These are phyloP conservation scores for Coriolopsis trogii DNA, from an alignment of 1,284 basidiomycete species.

Conservation along the genomic window DNA sequence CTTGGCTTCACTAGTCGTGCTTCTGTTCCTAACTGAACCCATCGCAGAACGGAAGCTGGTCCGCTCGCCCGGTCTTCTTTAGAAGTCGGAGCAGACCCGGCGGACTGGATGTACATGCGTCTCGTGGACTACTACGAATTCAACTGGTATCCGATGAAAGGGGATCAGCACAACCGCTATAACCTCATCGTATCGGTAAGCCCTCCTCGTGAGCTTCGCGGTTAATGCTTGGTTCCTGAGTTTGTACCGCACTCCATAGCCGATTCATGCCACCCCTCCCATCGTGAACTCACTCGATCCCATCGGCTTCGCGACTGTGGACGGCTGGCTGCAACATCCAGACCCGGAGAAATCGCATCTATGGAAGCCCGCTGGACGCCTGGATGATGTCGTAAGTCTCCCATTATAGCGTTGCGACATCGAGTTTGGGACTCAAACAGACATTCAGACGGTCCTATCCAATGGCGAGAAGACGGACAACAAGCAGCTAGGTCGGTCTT, in stretches of 20 bases:
- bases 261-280: slow-evolving; percentile 3
- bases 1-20: too few relatives aligned
- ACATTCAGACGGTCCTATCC: slow-evolving; percentile 22
- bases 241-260: background rate
- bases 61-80: slow-evolving; percentile 9
- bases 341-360: slow-evolving; percentile 9
- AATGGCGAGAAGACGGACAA: slow-evolving; percentile 30
- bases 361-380: slow-evolving; percentile 15
- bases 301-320: slow-evolving; percentile 9
- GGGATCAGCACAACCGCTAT: slow-evolving; percentile 1
- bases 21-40: background rate
- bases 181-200: slow-evolving; percentile 8
- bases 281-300: slow-evolving; percentile 10
- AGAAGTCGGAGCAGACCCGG: slow-evolving; percentile 2
- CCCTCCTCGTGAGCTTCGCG: background rate
- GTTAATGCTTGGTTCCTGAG: too few relatives aligned
- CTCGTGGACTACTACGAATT: slow-evolving; percentile 11
- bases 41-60: slow-evolving; percentile 7
- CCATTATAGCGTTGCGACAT: background rate
- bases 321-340: slow-evolving; percentile 9
- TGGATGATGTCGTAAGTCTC: slow-evolving; percentile 9
- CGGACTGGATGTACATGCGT: slow-evolving; percentile 14
- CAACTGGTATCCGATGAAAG: slow-evolving; percentile 11
- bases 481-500: slow-evolving; percentile 26
- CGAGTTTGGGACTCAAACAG: background rate